Evolutionary conservation across 2,329 filamentous ascomycete genomes (phyloP).

Genomic region (Paramyrothecium roridum): DNA sequence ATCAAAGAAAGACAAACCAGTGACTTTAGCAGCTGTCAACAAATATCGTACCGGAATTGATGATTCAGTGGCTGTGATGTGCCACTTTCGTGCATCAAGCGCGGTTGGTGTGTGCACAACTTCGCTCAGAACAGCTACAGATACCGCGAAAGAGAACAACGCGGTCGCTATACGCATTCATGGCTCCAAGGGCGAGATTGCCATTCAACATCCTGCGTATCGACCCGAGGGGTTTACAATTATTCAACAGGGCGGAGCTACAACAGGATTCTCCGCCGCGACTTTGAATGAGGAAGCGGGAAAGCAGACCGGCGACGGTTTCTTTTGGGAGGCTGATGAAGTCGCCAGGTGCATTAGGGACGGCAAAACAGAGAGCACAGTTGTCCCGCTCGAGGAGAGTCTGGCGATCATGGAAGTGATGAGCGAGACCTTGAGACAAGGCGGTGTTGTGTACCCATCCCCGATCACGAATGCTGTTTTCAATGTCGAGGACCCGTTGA

Average conservation of each 20-base stretch:
- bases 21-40: background rate
- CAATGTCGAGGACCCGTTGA: too few species aligned
- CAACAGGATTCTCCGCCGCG: background rate
- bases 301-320: background rate
- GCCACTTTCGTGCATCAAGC: slow-evolving; percentile 1
- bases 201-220: slow-evolving; percentile 1
- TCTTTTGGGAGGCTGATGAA: slow-evolving; percentile 41
- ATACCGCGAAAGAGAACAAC: background rate
- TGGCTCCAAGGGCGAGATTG: slow-evolving; percentile 5
- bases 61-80: slow-evolving; percentile 1
- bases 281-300: background rate
- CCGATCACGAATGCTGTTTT: too few species aligned
- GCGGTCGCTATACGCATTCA: slow-evolving; percentile 2
- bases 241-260: background rate
- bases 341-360: slow-evolving; percentile 25
- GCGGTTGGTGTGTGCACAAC: slow-evolving; percentile 4
- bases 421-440: slow-evolving; percentile 45
- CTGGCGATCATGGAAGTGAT: slow-evolving; percentile 71
- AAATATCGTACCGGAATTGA: slow-evolving; percentile 5
- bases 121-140: slow-evolving; percentile 1
- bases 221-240: background rate
- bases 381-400: slow-evolving; percentile 66
- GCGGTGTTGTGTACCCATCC: slow-evolving; percentile 39
- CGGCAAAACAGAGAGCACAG: slow-evolving; percentile 60
- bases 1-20: background rate